These are phyloP conservation scores for Rhododendron ovatum DNA, from an alignment of 148 eudicot species.

Conservation along the genomic window DNA sequence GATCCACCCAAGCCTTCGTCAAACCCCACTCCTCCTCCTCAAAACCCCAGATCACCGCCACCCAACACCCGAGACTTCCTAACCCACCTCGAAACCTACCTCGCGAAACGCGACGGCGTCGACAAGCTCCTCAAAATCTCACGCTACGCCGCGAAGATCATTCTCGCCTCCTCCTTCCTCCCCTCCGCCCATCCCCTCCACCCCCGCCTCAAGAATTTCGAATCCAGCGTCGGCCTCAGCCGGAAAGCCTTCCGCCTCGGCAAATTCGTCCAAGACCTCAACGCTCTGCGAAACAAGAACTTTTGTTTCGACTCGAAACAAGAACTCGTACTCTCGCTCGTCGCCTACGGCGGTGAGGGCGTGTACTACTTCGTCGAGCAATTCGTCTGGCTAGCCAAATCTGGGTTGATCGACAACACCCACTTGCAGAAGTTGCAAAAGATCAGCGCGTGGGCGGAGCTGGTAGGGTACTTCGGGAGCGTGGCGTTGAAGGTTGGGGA, in stretches of 20 bases:
- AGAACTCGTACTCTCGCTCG: slow-evolving; percentile 24
- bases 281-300: slow-evolving; percentile 42
- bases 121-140: slow-evolving; percentile 91
- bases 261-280: slow-evolving; percentile 79
- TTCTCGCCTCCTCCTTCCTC: slow-evolving; percentile 57
- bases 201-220: slow-evolving; percentile 61
- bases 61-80: slow-evolving; percentile 46
- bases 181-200: slow-evolving; percentile 29
- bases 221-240: slow-evolving; percentile 71
- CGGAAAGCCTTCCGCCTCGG: slow-evolving; percentile 96
- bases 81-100: slow-evolving; percentile 76
- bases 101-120: slow-evolving; percentile 90
- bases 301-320: background rate
- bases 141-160: slow-evolving; percentile 75
- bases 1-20: slow-evolving; percentile 10
- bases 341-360: slow-evolving; percentile 91
- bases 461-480: slow-evolving; percentile 78
- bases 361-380: slow-evolving; percentile 81
- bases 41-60: background rate
- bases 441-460: slow-evolving; percentile 82
- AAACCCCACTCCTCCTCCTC: background rate
- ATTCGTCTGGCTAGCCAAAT: slow-evolving; percentile 72
- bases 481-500: slow-evolving; percentile 62
- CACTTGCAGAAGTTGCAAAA: slow-evolving; percentile 32
- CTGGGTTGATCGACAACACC: slow-evolving; percentile 55